Percentiles rank a stretch among this genome's conserved stretches.
These are phyloP conservation scores for Datura wrightii DNA, from an alignment of 257 asterid species.

Conservation along the genomic window DNA sequence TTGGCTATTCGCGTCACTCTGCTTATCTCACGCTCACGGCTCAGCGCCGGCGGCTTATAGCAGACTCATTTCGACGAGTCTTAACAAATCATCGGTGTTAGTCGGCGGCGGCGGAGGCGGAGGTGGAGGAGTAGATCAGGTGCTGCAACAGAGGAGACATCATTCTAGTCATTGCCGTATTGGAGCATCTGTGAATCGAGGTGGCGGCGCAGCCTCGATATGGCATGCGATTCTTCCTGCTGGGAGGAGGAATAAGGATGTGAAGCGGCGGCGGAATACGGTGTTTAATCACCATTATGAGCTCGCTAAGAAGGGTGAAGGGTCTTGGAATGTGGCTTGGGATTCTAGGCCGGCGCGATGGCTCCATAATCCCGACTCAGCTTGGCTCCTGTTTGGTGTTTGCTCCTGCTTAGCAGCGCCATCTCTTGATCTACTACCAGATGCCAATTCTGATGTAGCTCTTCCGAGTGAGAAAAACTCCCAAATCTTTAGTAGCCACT, in stretches of 20 bases:
- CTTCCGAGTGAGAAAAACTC: slow-evolving; percentile 25
- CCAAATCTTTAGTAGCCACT: slow-evolving; percentile 17
- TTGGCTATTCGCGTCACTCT: slow-evolving; percentile 60
- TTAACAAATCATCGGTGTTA: slow-evolving; percentile 34
- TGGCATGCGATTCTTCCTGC: slow-evolving; percentile 80
- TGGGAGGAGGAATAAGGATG: slow-evolving; percentile 32
- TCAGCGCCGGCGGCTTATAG: slow-evolving; percentile 46
- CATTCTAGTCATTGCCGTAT: slow-evolving; percentile 44
- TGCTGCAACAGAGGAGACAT: slow-evolving; percentile 35
- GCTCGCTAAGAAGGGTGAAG: slow-evolving; percentile 56
- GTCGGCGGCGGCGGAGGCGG: background rate
- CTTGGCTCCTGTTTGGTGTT: slow-evolving; percentile 82
- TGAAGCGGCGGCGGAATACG: slow-evolving; percentile 35
- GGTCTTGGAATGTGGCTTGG: slow-evolving; percentile 95
- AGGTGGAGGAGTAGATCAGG: slow-evolving; percentile 12
- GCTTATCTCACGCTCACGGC: slow-evolving; percentile 52
- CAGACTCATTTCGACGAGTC: slow-evolving; percentile 43
- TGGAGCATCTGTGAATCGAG: slow-evolving; percentile 18
- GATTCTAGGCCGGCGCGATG: slow-evolving; percentile 93
- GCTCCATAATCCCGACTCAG: slow-evolving; percentile 84
- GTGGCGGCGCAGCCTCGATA: slow-evolving; percentile 56
- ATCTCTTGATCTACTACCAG: slow-evolving; percentile 38
- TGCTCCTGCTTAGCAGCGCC: slow-evolving; percentile 53
- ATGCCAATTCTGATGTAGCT: slow-evolving; percentile 38
- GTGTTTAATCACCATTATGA: slow-evolving; percentile 54